Evolutionary conservation across 768 basidiomycete genomes (phyloP), one percentile per base, ranked within the genome.

Genomic region (Rhodotorula taiwanensis): DNA sequence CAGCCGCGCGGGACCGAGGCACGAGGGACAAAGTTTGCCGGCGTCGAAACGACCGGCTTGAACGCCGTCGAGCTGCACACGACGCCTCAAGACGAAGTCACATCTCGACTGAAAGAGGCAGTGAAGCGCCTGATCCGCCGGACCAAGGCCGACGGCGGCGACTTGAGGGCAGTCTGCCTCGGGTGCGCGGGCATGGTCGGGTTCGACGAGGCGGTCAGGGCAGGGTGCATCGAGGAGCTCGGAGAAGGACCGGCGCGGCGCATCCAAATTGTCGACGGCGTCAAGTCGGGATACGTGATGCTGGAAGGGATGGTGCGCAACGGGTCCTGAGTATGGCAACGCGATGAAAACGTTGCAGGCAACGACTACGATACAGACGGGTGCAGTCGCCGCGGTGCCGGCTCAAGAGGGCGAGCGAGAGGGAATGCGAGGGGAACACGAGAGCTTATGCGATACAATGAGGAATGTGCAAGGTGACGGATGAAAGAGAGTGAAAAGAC

Each of bases 41-140:
- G 77, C 23, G 75, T 77, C 14, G 57, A 63, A 27, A 76, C 74
- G 41, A 77, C 78, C 13, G 75, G 77, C 4, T 53, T 77, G 60
- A 71, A 60, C n/a, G 78, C 76, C 16, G 48, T 64, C 5, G 76
- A 77, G 64, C 64, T 77, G 47, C 76, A 78, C 59, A 72, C 72
- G 23, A 66, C 62, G 20, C 23, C 63, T 2, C 59, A 42, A 18
- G 72, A 70, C 30, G 65, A 72, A 25, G 76, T 77, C 39, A 52
- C 69, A 30, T 49, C 49, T 36, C 62, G 67, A 48, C 75, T 77
- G 49, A 67, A 64, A 30, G 66, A 66, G 9, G 76, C 74, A 3
- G 70, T 72, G n/a, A 70, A 70, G 58, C 56, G 58, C 30, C 50
- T 76, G 3, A 66, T 76, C 15, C 39, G 51, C 30, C 62, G 44